These are phyloP conservation scores for Elsinoe ampelina DNA, from an alignment of 2,329 filamentous ascomycete genomes.

Conservation along the genomic window DNA sequence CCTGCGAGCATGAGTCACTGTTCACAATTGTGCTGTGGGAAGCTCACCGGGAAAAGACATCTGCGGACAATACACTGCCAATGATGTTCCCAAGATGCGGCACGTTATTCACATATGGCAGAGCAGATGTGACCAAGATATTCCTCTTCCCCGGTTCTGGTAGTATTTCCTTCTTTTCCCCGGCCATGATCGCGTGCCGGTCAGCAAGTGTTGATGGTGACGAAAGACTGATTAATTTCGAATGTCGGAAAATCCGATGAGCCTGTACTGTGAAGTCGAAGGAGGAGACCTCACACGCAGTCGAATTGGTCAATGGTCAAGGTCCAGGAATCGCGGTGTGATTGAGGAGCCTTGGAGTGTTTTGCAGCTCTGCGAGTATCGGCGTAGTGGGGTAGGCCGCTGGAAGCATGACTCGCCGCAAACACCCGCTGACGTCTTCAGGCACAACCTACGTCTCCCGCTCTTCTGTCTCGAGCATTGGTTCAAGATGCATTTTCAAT, in stretches of 20 bases:
- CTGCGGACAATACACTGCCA: conserved; percentile 77
- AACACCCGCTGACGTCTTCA: neutral
- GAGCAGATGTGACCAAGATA: conserved; percentile 80
- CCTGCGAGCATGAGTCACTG: conserved; percentile 31
- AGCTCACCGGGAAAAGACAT: conserved; percentile 51
- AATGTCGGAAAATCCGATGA: neutral
- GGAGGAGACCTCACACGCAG: neutral
- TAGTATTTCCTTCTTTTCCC: conserved; percentile 33
- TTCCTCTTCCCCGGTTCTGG: conserved; percentile 59
- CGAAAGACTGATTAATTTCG: neutral
- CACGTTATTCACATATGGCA: conserved; percentile 71
- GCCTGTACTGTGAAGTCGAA: neutral
- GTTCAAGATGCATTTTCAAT: neutral
- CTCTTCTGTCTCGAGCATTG: neutral
- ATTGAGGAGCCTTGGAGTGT: neutral
- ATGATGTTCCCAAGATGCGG: conserved; percentile 84
- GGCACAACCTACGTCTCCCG: too few relatives aligned
- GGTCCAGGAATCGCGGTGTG: neutral
- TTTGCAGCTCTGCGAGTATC: neutral
- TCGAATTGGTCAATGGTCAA: neutral
- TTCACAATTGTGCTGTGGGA: neutral
- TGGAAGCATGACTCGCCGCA: neutral
- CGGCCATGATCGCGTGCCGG: conserved; percentile 15
- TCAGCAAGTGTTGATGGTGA: neutral
- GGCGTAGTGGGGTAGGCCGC: conserved; percentile 7